Evolutionary conservation across 2,329 filamentous ascomycete species (phyloP).

Genomic region (Colletotrichum camelliae): DNA sequence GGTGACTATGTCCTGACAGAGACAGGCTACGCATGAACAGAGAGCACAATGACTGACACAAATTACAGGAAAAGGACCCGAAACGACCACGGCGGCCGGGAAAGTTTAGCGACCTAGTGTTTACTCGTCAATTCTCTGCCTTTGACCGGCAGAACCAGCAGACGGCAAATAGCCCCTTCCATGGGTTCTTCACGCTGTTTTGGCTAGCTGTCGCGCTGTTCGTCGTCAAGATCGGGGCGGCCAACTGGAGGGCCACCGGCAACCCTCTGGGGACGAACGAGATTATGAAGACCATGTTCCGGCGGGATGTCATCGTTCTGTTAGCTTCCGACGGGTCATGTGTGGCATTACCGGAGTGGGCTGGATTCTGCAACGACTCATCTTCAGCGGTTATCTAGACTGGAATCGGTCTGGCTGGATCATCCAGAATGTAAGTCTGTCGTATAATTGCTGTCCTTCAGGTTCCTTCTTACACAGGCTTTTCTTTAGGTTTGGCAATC

Average conservation of each 20-base stretch:
- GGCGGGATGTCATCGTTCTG: constrained; percentile 57
- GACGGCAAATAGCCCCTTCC: constrained; percentile 72
- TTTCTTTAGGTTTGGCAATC: constrained; percentile 67
- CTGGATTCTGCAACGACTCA: constrained; percentile 67
- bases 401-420: constrained; percentile 77
- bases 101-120: constrained; percentile 61
- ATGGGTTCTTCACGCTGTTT: constrained; percentile 81
- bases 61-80: constrained; percentile 11
- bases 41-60: neutral
- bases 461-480: neutral
- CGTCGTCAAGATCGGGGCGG: constrained; percentile 68
- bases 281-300: constrained; percentile 72
- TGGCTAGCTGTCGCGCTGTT: constrained; percentile 74
- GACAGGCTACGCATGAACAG: neutral
- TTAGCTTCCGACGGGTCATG: constrained; percentile 72
- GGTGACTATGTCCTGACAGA: neutral
- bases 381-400: constrained; percentile 63
- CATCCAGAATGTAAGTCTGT: constrained; percentile 65
- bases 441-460: neutral
- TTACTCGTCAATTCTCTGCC: constrained; percentile 74
- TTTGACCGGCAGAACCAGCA: constrained; percentile 76
- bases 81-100: constrained; percentile 7
- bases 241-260: constrained; percentile 73
- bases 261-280: constrained; percentile 74
- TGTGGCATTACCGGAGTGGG: constrained; percentile 70